These are phyloP conservation scores for Trametes cubensis DNA, from an alignment of 768 basidiomycete genomes.

Conservation along the genomic window DNA sequence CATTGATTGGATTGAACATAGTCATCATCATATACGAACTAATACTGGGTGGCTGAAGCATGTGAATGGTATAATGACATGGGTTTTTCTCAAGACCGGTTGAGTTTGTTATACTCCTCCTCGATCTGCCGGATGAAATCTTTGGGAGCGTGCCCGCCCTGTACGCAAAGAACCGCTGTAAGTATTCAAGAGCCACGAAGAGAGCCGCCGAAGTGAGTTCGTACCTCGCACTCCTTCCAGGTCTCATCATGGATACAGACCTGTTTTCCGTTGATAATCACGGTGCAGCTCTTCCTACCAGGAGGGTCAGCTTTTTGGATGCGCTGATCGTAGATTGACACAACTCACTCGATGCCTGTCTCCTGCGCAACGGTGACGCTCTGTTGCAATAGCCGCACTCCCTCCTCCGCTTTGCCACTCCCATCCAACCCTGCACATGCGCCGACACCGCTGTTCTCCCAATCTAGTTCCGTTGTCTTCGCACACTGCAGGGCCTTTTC, in stretches of 20 bases:
- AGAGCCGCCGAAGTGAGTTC: conserved; percentile 22
- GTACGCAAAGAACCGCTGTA: conserved; percentile 7
- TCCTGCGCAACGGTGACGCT: conserved; percentile 51
- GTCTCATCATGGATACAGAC: conserved; percentile 76
- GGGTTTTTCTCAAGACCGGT: conserved; percentile 35
- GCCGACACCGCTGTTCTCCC: conserved; percentile 60
- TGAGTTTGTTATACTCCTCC: conserved; percentile 68
- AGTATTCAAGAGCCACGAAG: background rate
- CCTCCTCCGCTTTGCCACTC: conserved; percentile 64
- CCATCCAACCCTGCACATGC: conserved; percentile 64
- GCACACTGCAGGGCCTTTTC: conserved; percentile 71
- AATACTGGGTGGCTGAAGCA: conserved; percentile 55
- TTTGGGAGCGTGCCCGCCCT: conserved; percentile 72
- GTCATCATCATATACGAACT: conserved; percentile 87
- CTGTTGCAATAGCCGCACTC: conserved; percentile 60
- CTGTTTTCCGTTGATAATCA: conserved; percentile 68
- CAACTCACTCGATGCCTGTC: conserved; percentile 59
- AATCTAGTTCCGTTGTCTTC: conserved; percentile 61
- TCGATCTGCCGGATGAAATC: conserved; percentile 84
- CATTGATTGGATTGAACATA: conserved; percentile 85
- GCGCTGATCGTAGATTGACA: conserved; percentile 1
- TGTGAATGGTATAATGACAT: conserved; percentile 20
- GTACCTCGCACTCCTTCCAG: conserved; percentile 82
- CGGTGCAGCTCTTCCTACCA: conserved; percentile 81
- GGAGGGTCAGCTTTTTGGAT: conserved; percentile 10